Percentiles rank a stretch among this genome's conserved stretches.
These are phyloP conservation scores for Porogramme epimiltina DNA, from an alignment of 1,284 basidiomycete genomes.

Conservation along the genomic window DNA sequence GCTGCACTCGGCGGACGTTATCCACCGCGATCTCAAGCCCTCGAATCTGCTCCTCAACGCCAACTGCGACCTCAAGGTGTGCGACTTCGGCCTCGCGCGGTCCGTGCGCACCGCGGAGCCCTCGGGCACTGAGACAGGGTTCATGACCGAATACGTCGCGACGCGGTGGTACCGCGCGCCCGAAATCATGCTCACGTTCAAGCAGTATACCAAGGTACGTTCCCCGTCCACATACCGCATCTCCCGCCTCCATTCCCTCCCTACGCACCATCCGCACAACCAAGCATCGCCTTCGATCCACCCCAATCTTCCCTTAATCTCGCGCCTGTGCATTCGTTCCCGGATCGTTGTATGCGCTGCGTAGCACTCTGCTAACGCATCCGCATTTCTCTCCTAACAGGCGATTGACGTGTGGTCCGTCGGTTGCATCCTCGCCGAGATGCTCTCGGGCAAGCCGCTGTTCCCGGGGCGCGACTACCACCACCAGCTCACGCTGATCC, in stretches of 20 bases:
- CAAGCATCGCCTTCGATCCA: not conserved
- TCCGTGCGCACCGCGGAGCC: constrained; percentile 86
- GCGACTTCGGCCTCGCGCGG: constrained; percentile 75
- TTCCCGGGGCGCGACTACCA: constrained; percentile 98
- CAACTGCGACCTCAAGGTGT: constrained; percentile 91
- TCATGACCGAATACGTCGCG: constrained; percentile 96
- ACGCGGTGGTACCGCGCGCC: constrained; percentile 94
- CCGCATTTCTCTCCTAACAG: constrained; percentile 37
- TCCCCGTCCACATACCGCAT: not conserved
- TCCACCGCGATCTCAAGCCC: constrained; percentile 95
- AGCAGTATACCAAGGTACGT: constrained; percentile 88
- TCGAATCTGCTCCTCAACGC: constrained; percentile 95
- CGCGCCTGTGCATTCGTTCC: not conserved
- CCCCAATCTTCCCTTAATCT: not conserved
- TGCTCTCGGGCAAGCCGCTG: constrained; percentile 91
- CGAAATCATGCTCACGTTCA: constrained; percentile 96
- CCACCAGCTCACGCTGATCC: constrained; percentile 89
- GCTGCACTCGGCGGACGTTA: constrained; percentile 91
- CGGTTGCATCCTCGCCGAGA: constrained; percentile 96
- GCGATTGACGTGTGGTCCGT: constrained; percentile 96
- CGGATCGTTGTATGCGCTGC: no score
- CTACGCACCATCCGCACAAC: not conserved
- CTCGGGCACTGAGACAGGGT: constrained; percentile 82
- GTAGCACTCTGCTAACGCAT: no score
- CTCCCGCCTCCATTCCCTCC: not conserved